Conservation (phyloP, 2,329 filamentous ascomycete genomes). For the Cladorrhinum sp. region DNA sequence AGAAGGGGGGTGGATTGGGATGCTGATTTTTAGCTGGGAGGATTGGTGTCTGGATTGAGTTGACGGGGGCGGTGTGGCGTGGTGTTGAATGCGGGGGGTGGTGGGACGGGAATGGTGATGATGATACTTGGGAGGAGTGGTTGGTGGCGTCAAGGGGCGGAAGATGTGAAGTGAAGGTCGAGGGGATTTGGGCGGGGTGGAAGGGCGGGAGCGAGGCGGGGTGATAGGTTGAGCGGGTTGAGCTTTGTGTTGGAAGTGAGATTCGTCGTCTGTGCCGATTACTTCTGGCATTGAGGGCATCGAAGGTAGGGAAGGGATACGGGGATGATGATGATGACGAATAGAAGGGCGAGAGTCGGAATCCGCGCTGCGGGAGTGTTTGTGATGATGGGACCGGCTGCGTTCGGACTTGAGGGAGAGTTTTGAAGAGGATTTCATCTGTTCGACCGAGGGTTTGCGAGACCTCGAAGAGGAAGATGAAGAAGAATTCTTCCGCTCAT, state of each 20-base stretch:
- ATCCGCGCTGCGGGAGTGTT: conserved; percentile 30
- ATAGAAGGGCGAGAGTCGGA: conserved; percentile 24
- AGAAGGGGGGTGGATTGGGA: conserved; percentile 48
- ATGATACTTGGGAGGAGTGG: not conserved
- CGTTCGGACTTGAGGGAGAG: conserved; percentile 12
- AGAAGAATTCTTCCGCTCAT: conserved; percentile 9
- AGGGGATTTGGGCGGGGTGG: conserved; percentile 26
- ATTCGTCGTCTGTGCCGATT: conserved; percentile 30
- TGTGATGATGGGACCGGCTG: conserved; percentile 29
- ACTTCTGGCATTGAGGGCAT: conserved; percentile 26
- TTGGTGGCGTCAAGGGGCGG: not conserved
- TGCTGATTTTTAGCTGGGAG: conserved; percentile 41
- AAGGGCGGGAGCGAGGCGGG: conserved; percentile 21
- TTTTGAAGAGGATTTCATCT: not conserved
- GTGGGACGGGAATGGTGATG: not conserved
- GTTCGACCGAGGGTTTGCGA: conserved; percentile 19
- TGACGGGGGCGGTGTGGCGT: conserved; percentile 19
- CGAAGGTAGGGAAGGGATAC: conserved; percentile 15
- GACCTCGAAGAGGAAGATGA: not conserved
- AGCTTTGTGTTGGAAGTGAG: not conserved
- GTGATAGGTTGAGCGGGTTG: conserved; percentile 1
- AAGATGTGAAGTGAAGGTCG: not conserved
- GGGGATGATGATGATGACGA: conserved; percentile 24
- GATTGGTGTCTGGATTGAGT: conserved; percentile 19
- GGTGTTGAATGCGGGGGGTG: conserved; percentile 13